These are phyloP conservation scores for Blepharisma stoltei DNA, from an alignment of 73 alveolate genomes.

Conservation along the genomic window DNA sequence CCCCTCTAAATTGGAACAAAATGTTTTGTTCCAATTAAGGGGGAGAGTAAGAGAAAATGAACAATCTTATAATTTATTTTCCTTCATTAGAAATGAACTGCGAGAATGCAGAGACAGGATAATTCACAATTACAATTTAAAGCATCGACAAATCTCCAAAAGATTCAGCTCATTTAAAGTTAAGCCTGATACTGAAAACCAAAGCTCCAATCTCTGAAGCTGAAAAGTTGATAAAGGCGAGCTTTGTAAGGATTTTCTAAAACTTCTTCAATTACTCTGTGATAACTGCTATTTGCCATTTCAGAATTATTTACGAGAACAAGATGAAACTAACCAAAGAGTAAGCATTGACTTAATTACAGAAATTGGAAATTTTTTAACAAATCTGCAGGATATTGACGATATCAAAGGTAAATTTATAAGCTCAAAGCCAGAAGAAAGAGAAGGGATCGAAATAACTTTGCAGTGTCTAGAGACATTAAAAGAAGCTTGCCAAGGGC, in stretches of 20 bases:
- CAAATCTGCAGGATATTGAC: constrained; percentile 39
- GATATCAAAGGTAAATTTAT: constrained; percentile 35
- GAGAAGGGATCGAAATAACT: constrained; percentile 52
- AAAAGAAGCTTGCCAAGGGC: constrained; percentile 84
- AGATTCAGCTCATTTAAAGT: too few relatives aligned
- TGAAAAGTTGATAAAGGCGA: background rate
- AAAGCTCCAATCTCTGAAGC: background rate
- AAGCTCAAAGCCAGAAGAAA: constrained; percentile 31
- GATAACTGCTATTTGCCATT: constrained; percentile 37
- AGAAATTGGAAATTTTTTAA: constrained; percentile 40
- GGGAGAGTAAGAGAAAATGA: background rate
- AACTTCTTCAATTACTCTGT: background rate
- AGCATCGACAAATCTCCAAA: too few relatives aligned
- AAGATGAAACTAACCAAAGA: constrained; percentile 56
- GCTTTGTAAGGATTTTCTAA: background rate
- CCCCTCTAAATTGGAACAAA: too few relatives aligned
- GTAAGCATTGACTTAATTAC: constrained; percentile 58
- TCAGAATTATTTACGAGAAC: constrained; percentile 71
- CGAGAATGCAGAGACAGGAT: background rate
- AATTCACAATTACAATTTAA: background rate
- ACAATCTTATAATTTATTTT: background rate
- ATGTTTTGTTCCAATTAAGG: too few relatives aligned
- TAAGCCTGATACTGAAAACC: too few relatives aligned
- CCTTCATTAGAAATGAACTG: background rate
- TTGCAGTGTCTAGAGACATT: constrained; percentile 70